Conservation (phyloP, 805 yeast species). For the Phaffomyces antillensis region DNA sequence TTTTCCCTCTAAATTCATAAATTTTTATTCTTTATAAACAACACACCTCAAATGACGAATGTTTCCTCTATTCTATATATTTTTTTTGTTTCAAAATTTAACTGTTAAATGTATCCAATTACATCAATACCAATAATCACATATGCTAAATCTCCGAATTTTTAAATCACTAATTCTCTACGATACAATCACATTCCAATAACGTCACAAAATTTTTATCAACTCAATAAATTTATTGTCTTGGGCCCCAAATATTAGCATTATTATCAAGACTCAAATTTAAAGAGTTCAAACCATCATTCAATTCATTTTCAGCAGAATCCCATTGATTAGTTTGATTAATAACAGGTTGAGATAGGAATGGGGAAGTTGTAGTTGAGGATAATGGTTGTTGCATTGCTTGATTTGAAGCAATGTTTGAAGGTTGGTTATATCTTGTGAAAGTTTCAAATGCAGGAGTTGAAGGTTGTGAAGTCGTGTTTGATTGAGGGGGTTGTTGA, state of each 20-base stretch:
- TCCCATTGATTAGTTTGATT: constrained; percentile 5
- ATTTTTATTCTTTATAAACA: no score
- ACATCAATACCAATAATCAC: no score
- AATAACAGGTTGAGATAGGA: constrained; percentile 8
- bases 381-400: constrained; percentile 8
- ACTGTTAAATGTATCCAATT: no score
- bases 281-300: constrained; percentile 19
- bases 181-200: no score
- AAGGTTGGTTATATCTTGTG: constrained; percentile 17
- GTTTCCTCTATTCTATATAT: no score
- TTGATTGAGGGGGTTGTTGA: no score
- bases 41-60: no score
- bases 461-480: constrained; percentile 21
- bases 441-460: constrained; percentile 25
- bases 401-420: neutral
- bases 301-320: constrained; percentile 16
- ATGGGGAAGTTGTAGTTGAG: constrained; percentile 5
- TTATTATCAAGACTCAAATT: constrained; percentile 20
- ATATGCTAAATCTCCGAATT: no score
- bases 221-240: constrained; percentile 5
- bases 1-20: no score
- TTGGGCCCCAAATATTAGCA: constrained; percentile 24
- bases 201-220: neutral
- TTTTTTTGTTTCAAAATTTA: no score
- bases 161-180: no score